Conservation (phyloP, 345 rosid species). For the Gossypium sturtianum region DNA sequence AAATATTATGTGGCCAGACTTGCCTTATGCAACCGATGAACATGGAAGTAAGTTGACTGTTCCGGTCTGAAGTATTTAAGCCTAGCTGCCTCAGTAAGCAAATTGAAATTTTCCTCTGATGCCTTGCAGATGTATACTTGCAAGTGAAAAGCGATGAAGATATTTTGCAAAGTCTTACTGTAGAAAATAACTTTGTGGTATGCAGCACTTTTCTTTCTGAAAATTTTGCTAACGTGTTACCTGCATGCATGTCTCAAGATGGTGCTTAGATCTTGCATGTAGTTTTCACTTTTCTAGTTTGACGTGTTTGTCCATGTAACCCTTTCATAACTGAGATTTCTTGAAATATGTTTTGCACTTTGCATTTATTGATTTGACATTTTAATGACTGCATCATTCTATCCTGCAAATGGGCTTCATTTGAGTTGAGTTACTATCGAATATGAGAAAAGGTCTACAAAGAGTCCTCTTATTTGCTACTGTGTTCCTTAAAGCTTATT, state of each 20-base stretch:
- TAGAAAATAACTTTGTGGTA: slow-evolving; percentile 77
- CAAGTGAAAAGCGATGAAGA: slow-evolving; percentile 85
- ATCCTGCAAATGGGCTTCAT: background rate
- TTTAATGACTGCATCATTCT: background rate
- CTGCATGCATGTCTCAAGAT: background rate
- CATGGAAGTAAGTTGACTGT: slow-evolving; percentile 63
- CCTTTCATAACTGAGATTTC: background rate
- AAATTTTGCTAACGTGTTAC: background rate
- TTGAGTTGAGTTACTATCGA: background rate
- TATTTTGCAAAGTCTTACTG: slow-evolving; percentile 53
- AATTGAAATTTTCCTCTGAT: slow-evolving; percentile 18
- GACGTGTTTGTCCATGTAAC: background rate
- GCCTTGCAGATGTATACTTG: slow-evolving; percentile 67
- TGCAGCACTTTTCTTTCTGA: slow-evolving; percentile 21
- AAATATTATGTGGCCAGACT: slow-evolving; percentile 76
- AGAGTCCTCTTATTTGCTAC: background rate
- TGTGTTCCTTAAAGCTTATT: slow-evolving; percentile 2
- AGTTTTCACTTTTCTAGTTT: background rate
- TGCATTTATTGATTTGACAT: background rate
- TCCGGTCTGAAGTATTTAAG: background rate
- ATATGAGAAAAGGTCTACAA: background rate
- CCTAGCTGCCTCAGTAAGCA: background rate
- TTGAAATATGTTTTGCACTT: background rate
- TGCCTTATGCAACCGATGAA: slow-evolving; percentile 78
- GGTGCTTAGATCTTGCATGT: background rate